phyloP scores from a whole-genome alignment of 176 grass and related monocot species.

The Areca catechu region DNA sequence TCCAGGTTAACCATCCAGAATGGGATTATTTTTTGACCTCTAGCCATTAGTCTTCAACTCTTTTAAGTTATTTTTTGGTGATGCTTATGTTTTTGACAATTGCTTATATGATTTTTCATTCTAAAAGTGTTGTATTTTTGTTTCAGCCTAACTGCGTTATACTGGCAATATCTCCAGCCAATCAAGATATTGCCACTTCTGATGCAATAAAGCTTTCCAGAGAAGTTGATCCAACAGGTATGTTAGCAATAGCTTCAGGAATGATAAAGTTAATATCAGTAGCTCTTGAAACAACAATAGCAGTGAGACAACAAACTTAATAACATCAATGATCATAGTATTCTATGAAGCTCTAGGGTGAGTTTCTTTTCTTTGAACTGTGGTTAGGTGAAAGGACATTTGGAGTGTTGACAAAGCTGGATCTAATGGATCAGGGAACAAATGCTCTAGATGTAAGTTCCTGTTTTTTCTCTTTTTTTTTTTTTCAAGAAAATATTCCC shows the following conservation, averaged over 20 bases:
- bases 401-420: slow-evolving; percentile 80
- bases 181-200: slow-evolving; percentile 46
- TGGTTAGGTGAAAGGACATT: slow-evolving; percentile 74
- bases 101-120: no score
- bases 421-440: slow-evolving; percentile 82
- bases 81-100: background rate
- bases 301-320: no score
- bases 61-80: background rate
- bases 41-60: no score
- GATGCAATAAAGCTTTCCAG: slow-evolving; percentile 36
- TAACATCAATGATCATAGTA: no score
- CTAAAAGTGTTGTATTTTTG: slow-evolving; percentile 3
- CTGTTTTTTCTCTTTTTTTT: background rate
- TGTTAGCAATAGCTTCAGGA: background rate
- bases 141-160: slow-evolving; percentile 34
- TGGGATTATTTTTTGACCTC: no score
- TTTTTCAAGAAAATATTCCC: background rate
- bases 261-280: no score
- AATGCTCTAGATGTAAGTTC: slow-evolving; percentile 73
- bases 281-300: background rate
- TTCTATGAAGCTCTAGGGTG: no score
- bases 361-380: background rate
- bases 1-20: no score
- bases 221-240: slow-evolving; percentile 49
- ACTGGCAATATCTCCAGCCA: slow-evolving; percentile 50